Evolutionary conservation across 2,329 filamentous ascomycete genomes (phyloP).

Genomic region (Akanthomyces dipterigenus): DNA sequence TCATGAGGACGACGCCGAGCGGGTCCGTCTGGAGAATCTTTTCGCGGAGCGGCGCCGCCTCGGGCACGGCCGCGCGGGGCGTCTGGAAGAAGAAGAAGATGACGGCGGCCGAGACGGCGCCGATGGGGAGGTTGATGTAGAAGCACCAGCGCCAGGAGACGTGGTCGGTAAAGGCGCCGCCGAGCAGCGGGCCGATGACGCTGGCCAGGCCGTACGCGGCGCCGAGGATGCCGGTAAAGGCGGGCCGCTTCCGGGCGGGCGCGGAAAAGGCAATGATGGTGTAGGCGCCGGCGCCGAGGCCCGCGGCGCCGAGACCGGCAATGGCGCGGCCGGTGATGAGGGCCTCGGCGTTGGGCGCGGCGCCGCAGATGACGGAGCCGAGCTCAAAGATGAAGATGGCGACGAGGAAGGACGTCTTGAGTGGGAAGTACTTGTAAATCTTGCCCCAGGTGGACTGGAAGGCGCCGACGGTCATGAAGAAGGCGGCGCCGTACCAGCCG

Average conservation of each 20-base stretch:
- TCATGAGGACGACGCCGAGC: conserved; percentile 32
- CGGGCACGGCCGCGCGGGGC: conserved; percentile 27
- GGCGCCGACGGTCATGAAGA: conserved; percentile 33
- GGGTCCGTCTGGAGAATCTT: conserved; percentile 38
- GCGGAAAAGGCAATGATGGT: conserved; percentile 37
- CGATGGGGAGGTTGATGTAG: conserved; percentile 27
- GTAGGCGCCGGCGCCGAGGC: conserved; percentile 36
- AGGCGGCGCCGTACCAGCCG: conserved; percentile 48
- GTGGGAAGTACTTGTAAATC: conserved; percentile 37
- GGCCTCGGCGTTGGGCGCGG: conserved; percentile 29
- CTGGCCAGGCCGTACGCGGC: conserved; percentile 21
- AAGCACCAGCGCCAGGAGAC: conserved; percentile 24
- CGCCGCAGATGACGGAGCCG: conserved; percentile 38
- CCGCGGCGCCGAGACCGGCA: conserved; percentile 35
- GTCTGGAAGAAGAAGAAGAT: conserved; percentile 31
- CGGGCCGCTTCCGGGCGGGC: conserved; percentile 17
- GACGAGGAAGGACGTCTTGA: conserved; percentile 36
- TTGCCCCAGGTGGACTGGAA: conserved; percentile 33
- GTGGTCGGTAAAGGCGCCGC: conserved; percentile 21
- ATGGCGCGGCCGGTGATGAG: conserved; percentile 42
- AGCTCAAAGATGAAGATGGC: conserved; percentile 41
- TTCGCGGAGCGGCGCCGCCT: conserved; percentile 25
- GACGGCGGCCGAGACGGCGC: conserved; percentile 21
- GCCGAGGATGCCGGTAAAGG: conserved; percentile 20
- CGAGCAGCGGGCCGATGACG: conserved; percentile 20